A percentile compares a stretch with the other conserved stretches of the same genome.
Evolutionary conservation across 768 basidiomycete genomes (phyloP).

Genomic region (Macrolepiota dolichaula): DNA sequence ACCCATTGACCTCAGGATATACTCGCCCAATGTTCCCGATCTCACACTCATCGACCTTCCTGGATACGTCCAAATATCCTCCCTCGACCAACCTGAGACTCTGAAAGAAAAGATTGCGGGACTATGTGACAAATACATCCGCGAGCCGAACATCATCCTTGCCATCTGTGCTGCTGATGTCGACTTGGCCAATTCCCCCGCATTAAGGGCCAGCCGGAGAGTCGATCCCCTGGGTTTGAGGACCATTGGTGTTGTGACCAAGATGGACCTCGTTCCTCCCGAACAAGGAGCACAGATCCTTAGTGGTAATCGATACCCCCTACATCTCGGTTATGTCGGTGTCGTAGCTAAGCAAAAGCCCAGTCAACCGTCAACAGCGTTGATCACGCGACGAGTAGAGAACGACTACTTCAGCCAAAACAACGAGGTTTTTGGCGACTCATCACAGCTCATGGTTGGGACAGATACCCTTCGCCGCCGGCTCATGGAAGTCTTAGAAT

Average conservation of each 20-base stretch:
- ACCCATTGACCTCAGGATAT: conserved; percentile 95
- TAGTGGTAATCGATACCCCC: conserved; percentile 89
- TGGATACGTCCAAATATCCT: conserved; percentile 93
- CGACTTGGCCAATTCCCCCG: conserved; percentile 97
- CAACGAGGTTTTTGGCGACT: conserved; percentile 55
- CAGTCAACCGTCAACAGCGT: conserved; percentile 43
- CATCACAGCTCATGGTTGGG: conserved; percentile 79
- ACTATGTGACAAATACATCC: conserved; percentile 95
- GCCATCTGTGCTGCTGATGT: conserved; percentile 99
- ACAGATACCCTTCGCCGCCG: conserved; percentile 86
- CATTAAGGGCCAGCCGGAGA: conserved; percentile 86
- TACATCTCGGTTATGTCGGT: conserved; percentile 96
- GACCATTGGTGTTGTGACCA: conserved; percentile 97
- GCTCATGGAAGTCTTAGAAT: conserved; percentile 96
- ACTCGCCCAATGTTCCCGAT: conserved; percentile 94
- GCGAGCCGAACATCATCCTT: conserved; percentile 99
- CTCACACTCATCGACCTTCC: conserved; percentile 97
- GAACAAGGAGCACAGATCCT: conserved; percentile 81
- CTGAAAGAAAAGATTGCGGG: conserved; percentile 89
- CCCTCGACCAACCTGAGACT: conserved; percentile 91
- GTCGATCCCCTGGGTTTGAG: conserved; percentile 94
- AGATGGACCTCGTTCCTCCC: conserved; percentile 95
- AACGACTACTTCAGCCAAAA: conserved; percentile 65
- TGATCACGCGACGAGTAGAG: conserved; percentile 55
- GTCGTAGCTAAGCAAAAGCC: conserved; percentile 83